phyloP scores from a whole-genome alignment of 2,329 filamentous ascomycete species.

The Aspergillus bombycis region DNA sequence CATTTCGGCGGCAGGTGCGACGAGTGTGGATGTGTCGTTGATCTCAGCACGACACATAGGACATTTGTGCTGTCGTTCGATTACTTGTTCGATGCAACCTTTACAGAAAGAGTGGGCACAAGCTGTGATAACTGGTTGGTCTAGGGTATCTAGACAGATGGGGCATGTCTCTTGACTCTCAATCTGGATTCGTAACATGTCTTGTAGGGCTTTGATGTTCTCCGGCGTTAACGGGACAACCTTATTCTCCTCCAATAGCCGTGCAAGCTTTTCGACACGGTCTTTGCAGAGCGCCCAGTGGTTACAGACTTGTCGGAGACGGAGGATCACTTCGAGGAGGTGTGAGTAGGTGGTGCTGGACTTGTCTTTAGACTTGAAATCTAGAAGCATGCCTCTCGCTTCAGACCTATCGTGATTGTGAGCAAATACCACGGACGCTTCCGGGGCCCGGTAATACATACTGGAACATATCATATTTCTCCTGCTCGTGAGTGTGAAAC shows the following conservation, averaged over 20 bases:
- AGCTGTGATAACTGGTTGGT: slow-evolving; percentile 76
- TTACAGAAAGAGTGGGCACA: slow-evolving; percentile 82
- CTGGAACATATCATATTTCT: slow-evolving; percentile 76
- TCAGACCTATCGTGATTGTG: slow-evolving; percentile 57
- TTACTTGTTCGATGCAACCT: slow-evolving; percentile 72
- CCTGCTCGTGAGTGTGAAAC: slow-evolving; percentile 72
- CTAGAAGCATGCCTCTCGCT: slow-evolving; percentile 70
- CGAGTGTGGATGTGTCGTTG: slow-evolving; percentile 62
- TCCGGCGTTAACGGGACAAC: slow-evolving; percentile 71
- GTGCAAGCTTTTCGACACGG: slow-evolving; percentile 72
- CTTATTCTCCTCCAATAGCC: slow-evolving; percentile 67
- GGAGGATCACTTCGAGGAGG: slow-evolving; percentile 78
- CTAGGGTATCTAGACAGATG: slow-evolving; percentile 75
- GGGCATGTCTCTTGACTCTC: slow-evolving; percentile 82
- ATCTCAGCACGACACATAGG: slow-evolving; percentile 80
- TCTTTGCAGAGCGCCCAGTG: slow-evolving; percentile 83
- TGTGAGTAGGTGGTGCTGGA: slow-evolving; percentile 67
- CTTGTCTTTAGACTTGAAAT: slow-evolving; percentile 56
- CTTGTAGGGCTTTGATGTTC: slow-evolving; percentile 72
- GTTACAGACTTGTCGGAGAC: slow-evolving; percentile 83
- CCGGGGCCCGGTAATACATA: slow-evolving; percentile 42
- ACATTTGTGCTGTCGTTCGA: slow-evolving; percentile 76
- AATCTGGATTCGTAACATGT: slow-evolving; percentile 74
- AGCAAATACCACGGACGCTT: slow-evolving; percentile 21
- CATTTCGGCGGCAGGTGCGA: slow-evolving; percentile 65